Conservation (phyloP, 2,329 filamentous ascomycete species). For the Pseudocercospora musae region DNA sequence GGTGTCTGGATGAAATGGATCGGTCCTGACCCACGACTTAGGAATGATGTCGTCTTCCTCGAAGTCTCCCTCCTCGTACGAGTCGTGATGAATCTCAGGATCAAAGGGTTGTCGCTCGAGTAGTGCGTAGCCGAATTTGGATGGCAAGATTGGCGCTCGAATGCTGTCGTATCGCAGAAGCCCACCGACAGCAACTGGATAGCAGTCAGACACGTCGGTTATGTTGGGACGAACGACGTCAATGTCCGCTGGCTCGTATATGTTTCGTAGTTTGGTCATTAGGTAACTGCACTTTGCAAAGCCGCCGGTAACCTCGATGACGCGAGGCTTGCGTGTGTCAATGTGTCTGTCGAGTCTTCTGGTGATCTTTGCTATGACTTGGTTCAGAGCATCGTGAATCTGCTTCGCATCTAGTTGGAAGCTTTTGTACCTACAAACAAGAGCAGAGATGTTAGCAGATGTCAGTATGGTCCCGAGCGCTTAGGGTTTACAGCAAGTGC, state of each 20-base stretch:
- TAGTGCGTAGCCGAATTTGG: neutral
- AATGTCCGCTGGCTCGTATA: slow-evolving; percentile 4
- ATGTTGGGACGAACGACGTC: slow-evolving; percentile 7
- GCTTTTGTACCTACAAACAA: neutral
- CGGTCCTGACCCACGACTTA: neutral
- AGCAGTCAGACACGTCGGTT: neutral
- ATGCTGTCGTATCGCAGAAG: neutral
- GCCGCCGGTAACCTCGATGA: slow-evolving; percentile 14
- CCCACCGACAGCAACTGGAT: slow-evolving; percentile 13
- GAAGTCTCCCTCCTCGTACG: neutral
- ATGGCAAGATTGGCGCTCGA: neutral
- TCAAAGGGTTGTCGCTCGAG: neutral
- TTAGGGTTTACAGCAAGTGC: neutral
- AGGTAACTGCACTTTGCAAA: slow-evolving; percentile 13
- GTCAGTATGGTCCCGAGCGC: neutral
- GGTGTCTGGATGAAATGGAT: neutral
- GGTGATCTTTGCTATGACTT: neutral
- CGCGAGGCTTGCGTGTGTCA: neutral
- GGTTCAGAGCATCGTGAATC: neutral
- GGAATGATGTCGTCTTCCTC: neutral
- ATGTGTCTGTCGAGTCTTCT: neutral
- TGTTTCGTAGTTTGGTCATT: slow-evolving; percentile 2
- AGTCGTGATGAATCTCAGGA: neutral
- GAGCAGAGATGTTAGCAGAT: neutral
- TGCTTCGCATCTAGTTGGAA: neutral